Conservation (phyloP, 140 eudicot species). For the Erigeron philadelphicus region DNA sequence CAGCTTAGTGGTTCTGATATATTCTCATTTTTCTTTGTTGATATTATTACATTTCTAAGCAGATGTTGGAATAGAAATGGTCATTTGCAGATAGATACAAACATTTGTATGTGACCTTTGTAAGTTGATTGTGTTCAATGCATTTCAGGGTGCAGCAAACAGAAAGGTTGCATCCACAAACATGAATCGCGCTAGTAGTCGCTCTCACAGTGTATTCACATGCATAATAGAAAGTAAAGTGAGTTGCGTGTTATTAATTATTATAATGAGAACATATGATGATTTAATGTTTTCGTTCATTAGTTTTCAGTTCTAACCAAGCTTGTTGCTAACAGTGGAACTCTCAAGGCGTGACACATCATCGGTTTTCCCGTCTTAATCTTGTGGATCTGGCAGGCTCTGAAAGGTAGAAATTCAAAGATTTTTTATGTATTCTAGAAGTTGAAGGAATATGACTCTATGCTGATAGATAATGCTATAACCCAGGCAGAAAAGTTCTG, state of each 20-base stretch:
- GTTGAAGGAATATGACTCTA: slow-evolving; percentile 10
- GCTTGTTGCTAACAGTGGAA: slow-evolving; percentile 59
- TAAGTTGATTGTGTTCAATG: slow-evolving; percentile 2
- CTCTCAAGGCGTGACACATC: slow-evolving; percentile 95
- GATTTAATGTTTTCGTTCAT: not conserved
- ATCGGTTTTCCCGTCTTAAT: slow-evolving; percentile 88
- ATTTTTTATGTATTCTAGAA: not conserved
- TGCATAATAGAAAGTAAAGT: slow-evolving; percentile 93
- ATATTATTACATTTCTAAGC: slow-evolving; percentile 14
- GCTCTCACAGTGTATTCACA: slow-evolving; percentile 96
- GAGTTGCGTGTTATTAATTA: slow-evolving; percentile 19
- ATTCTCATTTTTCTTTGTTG: not conserved
- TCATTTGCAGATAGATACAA: slow-evolving; percentile 2
- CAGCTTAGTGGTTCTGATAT: not conserved
- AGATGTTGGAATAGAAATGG: slow-evolving; percentile 10
- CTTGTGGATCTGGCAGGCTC: slow-evolving; percentile 99
- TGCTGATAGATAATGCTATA: slow-evolving; percentile 19
- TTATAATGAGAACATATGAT: slow-evolving; percentile 12
- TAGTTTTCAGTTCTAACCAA: slow-evolving; percentile 6
- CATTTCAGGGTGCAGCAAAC: slow-evolving; percentile 80
- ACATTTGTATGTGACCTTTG: slow-evolving; percentile 13
- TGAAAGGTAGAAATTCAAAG: slow-evolving; percentile 58
- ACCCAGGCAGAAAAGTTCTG: slow-evolving; percentile 94
- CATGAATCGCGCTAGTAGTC: slow-evolving; percentile 99
- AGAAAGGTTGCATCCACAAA: slow-evolving; percentile 98